phyloP scores from a whole-genome alignment of 768 basidiomycete species.

The Galerina sulciceps region DNA sequence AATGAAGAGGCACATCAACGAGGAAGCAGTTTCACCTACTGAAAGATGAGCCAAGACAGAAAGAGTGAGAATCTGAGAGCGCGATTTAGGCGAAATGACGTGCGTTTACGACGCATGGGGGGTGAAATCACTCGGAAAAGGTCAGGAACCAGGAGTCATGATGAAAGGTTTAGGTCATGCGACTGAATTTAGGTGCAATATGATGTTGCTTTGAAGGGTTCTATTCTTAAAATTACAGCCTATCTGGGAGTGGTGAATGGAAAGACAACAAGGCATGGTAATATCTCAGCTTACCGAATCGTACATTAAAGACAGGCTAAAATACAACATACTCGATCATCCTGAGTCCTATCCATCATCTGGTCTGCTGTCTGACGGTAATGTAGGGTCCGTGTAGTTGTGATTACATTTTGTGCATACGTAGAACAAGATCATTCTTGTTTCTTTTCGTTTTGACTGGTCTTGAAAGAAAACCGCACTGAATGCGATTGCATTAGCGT shows the following conservation, averaged over 20 bases:
- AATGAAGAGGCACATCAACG: background rate
- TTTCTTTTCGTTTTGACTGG: slow-evolving; percentile 96
- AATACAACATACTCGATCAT: background rate
- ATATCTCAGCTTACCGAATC: background rate
- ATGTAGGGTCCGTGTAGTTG: slow-evolving; percentile 71
- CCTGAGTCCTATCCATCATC: slow-evolving; percentile 9
- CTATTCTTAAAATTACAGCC: slow-evolving; percentile 12
- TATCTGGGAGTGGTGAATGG: slow-evolving; percentile 10
- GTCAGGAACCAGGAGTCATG: background rate
- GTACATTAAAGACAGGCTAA: slow-evolving; percentile 6
- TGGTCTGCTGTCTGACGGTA: slow-evolving; percentile 50
- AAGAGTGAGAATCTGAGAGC: background rate
- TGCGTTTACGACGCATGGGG: background rate
- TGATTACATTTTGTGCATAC: slow-evolving; percentile 85
- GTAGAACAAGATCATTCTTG: slow-evolving; percentile 92
- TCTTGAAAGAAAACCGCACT: slow-evolving; percentile 96
- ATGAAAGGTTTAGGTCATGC: background rate
- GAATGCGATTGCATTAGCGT: slow-evolving; percentile 12
- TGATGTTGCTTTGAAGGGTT: background rate
- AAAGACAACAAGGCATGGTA: background rate
- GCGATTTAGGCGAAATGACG: no score
- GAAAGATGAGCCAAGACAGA: background rate
- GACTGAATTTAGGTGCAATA: background rate
- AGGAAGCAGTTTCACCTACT: background rate
- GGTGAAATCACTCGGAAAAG: background rate